Base-by-base conservation (phyloP, 148 eudicot genomes). In the Oxyria digyna region DNA sequence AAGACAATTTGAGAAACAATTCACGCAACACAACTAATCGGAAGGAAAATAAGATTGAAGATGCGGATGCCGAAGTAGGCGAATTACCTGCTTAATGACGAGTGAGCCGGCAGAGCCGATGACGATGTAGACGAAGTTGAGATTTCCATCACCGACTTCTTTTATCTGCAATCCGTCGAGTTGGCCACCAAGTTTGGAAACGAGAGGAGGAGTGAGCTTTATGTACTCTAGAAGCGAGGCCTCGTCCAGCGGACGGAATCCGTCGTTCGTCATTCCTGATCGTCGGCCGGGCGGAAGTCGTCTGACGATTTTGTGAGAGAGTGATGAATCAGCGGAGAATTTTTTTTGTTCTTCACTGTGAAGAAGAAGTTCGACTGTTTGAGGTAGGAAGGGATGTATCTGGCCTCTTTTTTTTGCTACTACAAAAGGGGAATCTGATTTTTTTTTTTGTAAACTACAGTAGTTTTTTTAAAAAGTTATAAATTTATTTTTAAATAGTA, bases 131-230 rank as follows among this genome's bases (percentile, higher is more conserved):
- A 94, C 99, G 62, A 85, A 94, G 69, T 94, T 94, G 76, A 94
- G 97, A 74, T 94, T 94, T 18, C 99, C 99, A 67, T 94, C 99
- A 26, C 99, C 99, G 21, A 94, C 88, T 77, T 94, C 99, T 76
- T 83, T 88, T 75, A 94, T 76, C 31, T 71, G 72, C 69, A 90
- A 75, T 12, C 84, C 65, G 26, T 86, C 84, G 45, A 75, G 43
- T 4, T 81, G 27, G 26, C 73, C 67, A 9, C 91, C 93, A 17
- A 94, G 86, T 67, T 77, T 77, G 14, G 85, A 72, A 11, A 82
- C 72, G 26, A 94, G 85, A 40, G 87, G 64, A 0, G 97, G 91
- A 13, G 96, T 88, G 27, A 84, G 78, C 71, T 87, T 84, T 8
- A 94, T 80, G 83, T 94, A 94, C 62, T 84, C 99, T 26, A 81